Base-by-base conservation (phyloP, 2,329 filamentous ascomycete species). In the Byssothecium circinans region DNA sequence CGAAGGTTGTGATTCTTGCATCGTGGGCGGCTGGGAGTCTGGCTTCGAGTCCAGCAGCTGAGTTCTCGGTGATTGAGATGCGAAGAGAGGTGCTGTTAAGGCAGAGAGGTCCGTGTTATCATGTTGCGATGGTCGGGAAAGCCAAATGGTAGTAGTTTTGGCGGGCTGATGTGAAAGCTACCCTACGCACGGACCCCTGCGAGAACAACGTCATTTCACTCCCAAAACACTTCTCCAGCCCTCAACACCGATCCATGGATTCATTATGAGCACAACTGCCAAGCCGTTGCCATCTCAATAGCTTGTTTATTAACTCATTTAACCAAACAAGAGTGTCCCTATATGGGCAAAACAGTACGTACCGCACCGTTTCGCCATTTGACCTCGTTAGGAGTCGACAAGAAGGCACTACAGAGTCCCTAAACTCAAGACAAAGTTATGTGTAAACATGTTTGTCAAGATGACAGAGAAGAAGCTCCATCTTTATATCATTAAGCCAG, bases 1-100 rank as follows among this genome's bases (percentile, higher is more conserved):
- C 3, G 79, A 81, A 2, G 81, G 78, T 12, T 79, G 47, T 27
- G 67, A 69, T 27, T 78, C 66, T 43, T 61, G 58, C 62, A 68
- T 50, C 17, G 20, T 40, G 32, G 19, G 11, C 8, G 17, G 22
- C 4, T 22, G 18, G 19, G 18, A 25, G 25, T 17, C 2, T 29
- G 15, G 3, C n/a, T 5, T 11, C 3, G 25, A 14, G 12, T 8
- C 12, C 6, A 14, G 8, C 29, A 7, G 25, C 14, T n/a, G 23
- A 41, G 25, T 25, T 25, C 23, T n/a, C 23, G 7, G 15, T 12
- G 25, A 12, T 18, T 18, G 5, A 22, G 18, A 29, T 10, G 7
- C 23, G 19, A 19, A 41, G 19, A 8, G 32, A 19, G 15, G 15
- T 12, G 32, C 10, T 11, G n/a, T 29, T 19, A 32, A 22, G 18